Base-by-base conservation (phyloP, 345 rosid genomes). In the Alliaria petiolata region DNA sequence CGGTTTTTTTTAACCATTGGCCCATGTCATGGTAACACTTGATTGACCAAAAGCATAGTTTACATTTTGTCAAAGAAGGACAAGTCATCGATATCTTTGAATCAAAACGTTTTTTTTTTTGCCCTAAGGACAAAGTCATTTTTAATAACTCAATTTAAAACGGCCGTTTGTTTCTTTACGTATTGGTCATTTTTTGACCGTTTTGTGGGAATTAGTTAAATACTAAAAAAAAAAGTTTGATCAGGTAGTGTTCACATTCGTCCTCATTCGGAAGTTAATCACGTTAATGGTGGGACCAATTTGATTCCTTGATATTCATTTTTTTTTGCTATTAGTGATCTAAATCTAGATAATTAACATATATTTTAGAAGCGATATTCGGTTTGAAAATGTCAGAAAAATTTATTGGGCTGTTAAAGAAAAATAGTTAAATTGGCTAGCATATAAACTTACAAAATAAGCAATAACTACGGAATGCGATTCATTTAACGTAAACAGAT, bases 141-240 rank as follows among this genome's bases (percentile, higher is more conserved):
- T 49, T 46, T 53, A 20, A 31, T 43, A 47, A 47, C 60, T 56
- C 38, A 22, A 31, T 59, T 11, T 10, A 51, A 67, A 75, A 43
- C 55, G 44, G 64, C 74, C 43, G 35, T 64, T 75, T 67, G 69
- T 52, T 75, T 75, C 64, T 25, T 13, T 65, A 19, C 30, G 30
- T 53, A 16, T 61, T 68, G 65, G 69, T 68, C 79, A 75, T 53
- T 52, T 72, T 61, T 75, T 75, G 74, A 75, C 74, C 74, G 67
- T 43, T 35, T 34, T 22, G 42, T 74, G 60, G 45, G 50, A 44
- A 33, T 42, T 35, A 34, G 38, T 61, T 43, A 75, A 44, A 52
- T 44, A 44, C 22, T 56, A 1, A 7, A 33, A 31, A 20, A 9
- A 2, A n/a, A 75, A 52, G 12, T 61, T 65, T 52, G 56, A 61